Conservation (phyloP, 768 basidiomycete species). For the Glaciozyma martinii region DNA sequence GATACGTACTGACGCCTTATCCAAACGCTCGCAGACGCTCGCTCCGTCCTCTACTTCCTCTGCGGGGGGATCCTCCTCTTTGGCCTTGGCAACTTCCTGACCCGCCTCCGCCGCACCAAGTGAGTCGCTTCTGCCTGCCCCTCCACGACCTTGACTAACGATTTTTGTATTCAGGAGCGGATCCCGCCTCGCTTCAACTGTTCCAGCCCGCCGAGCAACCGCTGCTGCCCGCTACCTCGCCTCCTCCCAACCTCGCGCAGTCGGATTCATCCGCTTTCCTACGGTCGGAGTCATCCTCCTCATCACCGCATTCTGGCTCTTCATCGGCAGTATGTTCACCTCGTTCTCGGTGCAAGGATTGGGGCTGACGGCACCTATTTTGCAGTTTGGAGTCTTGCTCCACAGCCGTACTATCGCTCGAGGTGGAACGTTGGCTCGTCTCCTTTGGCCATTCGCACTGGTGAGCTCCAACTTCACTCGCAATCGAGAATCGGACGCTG, state of each 20-base stretch:
- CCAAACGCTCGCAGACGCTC: slow-evolving; percentile 6
- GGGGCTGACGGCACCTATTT: background rate
- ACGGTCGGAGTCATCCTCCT: slow-evolving; percentile 6
- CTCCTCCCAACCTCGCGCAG: slow-evolving; percentile 12
- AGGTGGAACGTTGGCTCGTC: slow-evolving; percentile 33
- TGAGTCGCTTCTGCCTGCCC: background rate
- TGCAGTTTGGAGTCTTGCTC: slow-evolving; percentile 5
- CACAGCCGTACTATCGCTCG: slow-evolving; percentile 31
- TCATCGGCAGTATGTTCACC: slow-evolving; percentile 15
- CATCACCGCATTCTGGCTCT: slow-evolving; percentile 18
- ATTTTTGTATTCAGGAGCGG: background rate
- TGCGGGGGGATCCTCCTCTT: slow-evolving; percentile 22
- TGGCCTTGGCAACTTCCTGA: slow-evolving; percentile 12
- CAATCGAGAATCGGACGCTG: no score
- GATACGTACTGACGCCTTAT: background rate
- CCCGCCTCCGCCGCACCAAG: slow-evolving; percentile 4
- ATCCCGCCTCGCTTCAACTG: background rate
- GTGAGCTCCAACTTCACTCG: no score
- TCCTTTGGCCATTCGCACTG: slow-evolving; percentile 32
- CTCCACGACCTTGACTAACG: background rate
- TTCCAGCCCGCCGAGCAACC: slow-evolving; percentile 1
- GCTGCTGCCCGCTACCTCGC: slow-evolving; percentile 21
- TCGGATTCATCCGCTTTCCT: slow-evolving; percentile 25
- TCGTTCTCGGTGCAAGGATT: background rate
- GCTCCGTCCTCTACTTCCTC: slow-evolving; percentile 18